These are phyloP conservation scores for Chlorencoelia australis DNA, from an alignment of 2,329 filamentous ascomycete species.

Conservation along the genomic window DNA sequence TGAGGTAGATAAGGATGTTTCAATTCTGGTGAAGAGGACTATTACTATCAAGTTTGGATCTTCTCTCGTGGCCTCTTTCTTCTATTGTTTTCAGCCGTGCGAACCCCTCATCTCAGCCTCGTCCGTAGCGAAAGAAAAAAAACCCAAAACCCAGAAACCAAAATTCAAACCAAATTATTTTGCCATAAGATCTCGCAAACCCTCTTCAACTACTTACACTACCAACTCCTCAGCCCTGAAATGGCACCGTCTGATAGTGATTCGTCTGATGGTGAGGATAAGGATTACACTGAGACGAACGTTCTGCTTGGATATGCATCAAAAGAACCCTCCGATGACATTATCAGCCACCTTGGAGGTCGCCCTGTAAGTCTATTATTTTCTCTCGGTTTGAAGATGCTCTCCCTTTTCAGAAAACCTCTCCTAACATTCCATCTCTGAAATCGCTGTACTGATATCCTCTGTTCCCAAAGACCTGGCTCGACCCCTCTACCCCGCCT, in stretches of 20 bases:
- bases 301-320: slow-evolving; percentile 86
- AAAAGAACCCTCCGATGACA: slow-evolving; percentile 62
- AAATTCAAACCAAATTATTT: too few species aligned
- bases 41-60: too few species aligned
- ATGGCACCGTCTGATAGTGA: slow-evolving; percentile 85
- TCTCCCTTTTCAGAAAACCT: background rate
- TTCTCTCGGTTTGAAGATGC: background rate
- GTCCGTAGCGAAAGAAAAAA: too few species aligned
- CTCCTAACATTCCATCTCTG: background rate
- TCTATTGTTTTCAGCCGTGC: too few species aligned
- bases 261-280: slow-evolving; percentile 58
- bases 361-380: slow-evolving; percentile 53
- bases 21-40: too few species aligned
- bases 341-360: slow-evolving; percentile 81
- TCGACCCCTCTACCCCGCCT: slow-evolving; percentile 60
- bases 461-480: slow-evolving; percentile 74
- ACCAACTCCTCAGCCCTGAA: too few species aligned
- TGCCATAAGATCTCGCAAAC: too few species aligned
- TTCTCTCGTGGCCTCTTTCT: too few species aligned
- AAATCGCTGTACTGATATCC: background rate
- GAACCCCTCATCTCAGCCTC: too few species aligned
- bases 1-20: too few species aligned
- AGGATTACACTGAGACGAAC: slow-evolving; percentile 68
- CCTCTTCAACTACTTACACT: too few species aligned
- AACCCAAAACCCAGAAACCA: too few species aligned